Evolutionary conservation across 2,329 filamentous ascomycete species (phyloP).

Genomic region (Xylariaceae sp.): DNA sequence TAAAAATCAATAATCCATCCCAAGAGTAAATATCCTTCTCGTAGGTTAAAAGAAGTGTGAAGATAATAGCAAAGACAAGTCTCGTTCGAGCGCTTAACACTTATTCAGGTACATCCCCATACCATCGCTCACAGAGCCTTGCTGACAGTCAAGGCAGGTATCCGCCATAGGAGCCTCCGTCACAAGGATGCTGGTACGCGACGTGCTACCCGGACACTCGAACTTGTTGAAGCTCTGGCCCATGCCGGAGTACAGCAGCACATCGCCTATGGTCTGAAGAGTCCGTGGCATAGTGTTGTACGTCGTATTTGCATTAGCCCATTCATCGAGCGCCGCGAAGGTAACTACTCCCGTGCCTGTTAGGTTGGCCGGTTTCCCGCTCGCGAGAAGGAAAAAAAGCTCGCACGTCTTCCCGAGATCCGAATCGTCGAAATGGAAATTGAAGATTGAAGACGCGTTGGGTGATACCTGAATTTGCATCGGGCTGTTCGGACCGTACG

Average conservation of each 20-base stretch:
- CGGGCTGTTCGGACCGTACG: conserved; percentile 39
- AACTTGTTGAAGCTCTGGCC: conserved; percentile 25
- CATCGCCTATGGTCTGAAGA: conserved; percentile 27
- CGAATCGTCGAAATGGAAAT: conserved; percentile 67
- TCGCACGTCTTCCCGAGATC: conserved; percentile 65
- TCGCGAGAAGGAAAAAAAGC: conserved; percentile 60
- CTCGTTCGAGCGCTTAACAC: too few species aligned
- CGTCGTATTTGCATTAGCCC: conserved; percentile 26
- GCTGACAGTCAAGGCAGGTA: conserved; percentile 33
- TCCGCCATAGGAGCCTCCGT: conserved; percentile 30
- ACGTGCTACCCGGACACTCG: conserved; percentile 30
- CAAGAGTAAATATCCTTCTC: conserved; percentile 15
- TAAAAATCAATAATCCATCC: neutral
- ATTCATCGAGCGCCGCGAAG: conserved; percentile 31
- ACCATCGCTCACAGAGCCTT: conserved; percentile 13
- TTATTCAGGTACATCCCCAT: conserved; percentile 34
- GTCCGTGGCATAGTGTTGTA: conserved; percentile 28
- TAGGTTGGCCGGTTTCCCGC: conserved; percentile 19
- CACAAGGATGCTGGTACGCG: conserved; percentile 26
- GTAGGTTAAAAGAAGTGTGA: neutral
- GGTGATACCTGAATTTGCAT: conserved; percentile 59
- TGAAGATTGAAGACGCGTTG: conserved; percentile 65
- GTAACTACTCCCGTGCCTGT: conserved; percentile 30
- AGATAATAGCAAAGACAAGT: neutral
- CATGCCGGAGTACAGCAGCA: conserved; percentile 16